Percentiles rank a stretch among this genome's conserved stretches.
Evolutionary conservation across 257 asterid genomes (phyloP).

Genomic region (Marsdenia floribunda): DNA sequence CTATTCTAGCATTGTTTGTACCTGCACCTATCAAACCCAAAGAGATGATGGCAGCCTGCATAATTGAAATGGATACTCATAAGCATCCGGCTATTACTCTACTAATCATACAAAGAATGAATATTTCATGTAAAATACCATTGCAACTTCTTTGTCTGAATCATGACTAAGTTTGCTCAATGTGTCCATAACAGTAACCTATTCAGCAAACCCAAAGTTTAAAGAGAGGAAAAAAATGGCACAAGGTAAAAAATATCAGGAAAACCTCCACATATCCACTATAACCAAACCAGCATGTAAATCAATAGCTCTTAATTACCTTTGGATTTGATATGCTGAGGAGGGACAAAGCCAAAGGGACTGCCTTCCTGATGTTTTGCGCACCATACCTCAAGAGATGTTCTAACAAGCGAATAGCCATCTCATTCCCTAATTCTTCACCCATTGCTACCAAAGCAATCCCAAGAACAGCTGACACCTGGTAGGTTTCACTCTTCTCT

Average conservation of each 20-base stretch:
- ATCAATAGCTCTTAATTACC: slow-evolving; percentile 28
- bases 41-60: slow-evolving; percentile 79
- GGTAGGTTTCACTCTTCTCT: slow-evolving; percentile 79
- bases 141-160: slow-evolving; percentile 93
- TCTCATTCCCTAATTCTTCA: slow-evolving; percentile 89
- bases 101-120: background rate
- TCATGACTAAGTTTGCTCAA: slow-evolving; percentile 97
- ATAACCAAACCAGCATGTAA: background rate
- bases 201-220: slow-evolving; percentile 20
- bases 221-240: background rate
- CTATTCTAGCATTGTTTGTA: slow-evolving; percentile 95
- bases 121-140: slow-evolving; percentile 39
- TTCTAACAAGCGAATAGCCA: slow-evolving; percentile 97
- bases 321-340: slow-evolving; percentile 93
- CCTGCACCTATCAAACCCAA: slow-evolving; percentile 96
- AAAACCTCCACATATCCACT: background rate
- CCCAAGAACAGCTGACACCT: slow-evolving; percentile 95
- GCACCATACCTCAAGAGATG: slow-evolving; percentile 94
- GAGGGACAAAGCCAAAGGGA: slow-evolving; percentile 91
- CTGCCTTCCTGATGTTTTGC: slow-evolving; percentile 81
- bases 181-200: slow-evolving; percentile 99
- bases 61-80: slow-evolving; percentile 3
- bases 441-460: slow-evolving; percentile 99
- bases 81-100: background rate
- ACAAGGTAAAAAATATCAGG: background rate